Base-by-base conservation (phyloP, 352 stramenopile species). In the Globisporangium cederbergense region DNA sequence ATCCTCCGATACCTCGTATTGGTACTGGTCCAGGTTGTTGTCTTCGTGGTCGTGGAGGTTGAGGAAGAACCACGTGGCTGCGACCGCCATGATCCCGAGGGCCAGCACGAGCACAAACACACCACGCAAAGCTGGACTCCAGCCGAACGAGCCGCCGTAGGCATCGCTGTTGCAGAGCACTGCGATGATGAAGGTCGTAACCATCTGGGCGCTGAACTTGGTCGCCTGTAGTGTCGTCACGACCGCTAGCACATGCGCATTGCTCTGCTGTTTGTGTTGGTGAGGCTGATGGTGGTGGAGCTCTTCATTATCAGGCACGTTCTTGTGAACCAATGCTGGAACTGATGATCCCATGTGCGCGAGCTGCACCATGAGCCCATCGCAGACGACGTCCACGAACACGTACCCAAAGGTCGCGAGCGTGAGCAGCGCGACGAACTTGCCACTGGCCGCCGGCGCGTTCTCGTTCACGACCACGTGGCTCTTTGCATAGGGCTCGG, bases 101-200 rank as follows among this genome's bases (percentile, higher is more conserved):
- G 80, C 51, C 10, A 81, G 42, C 7, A 64, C 70, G 36, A 89
- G 72, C 9, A 78, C 60, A 30, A 81, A 67, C 63, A 90, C 77
- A 8, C 64, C 58, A 36, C 85, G 88, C 14, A 85, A 55, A 0
- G 78, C 75, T 45, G 70, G 65, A 7, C 68, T 70, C 77, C 76
- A 89, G 3, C 9, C 74, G 30, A 89, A 91, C 10, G 60, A 67
- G 0, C 82, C 82, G 38, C 78, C 82, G 50, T 85, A 89, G 0
- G 64, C 68, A 32, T 68, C 56, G 55, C 74, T 81, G 45, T 84
- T 88, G 72, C 79, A 88, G 20, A 89, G 71, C 42, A 91, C 61
- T 2, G 75, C 65, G 2, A 77, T 64, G 8, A 89, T 57, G 42
- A 87, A 76, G 51, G 69, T 79, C 69, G 72, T 67, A 1, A 72